Evolutionary conservation across 306 rosid genomes (phyloP).

Genomic region (Vicia villosa): DNA sequence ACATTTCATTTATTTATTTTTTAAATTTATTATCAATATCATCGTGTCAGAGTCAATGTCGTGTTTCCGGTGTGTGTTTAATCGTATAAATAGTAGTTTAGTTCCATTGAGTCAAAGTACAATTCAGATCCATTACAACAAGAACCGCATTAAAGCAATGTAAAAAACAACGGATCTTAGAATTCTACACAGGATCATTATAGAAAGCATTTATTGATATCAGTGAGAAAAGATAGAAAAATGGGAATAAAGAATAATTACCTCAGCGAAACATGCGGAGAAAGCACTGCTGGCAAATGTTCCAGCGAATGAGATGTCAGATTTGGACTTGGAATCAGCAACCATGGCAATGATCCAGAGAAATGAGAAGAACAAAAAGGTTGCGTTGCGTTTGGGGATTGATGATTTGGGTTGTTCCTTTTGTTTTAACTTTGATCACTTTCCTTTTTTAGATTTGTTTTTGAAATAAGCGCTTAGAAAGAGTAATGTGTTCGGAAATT

Average conservation of each 20-base stretch:
- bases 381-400: background rate
- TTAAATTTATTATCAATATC: no score
- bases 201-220: no score
- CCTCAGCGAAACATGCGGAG: slow-evolving; percentile 83
- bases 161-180: background rate
- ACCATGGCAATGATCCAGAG: slow-evolving; percentile 46
- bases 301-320: slow-evolving; percentile 65
- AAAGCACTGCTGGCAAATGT: slow-evolving; percentile 71
- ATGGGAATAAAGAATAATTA: background rate
- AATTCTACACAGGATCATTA: slow-evolving; percentile 16
- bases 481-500: background rate
- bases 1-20: no score
- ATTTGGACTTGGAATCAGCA: slow-evolving; percentile 58
- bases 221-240: background rate
- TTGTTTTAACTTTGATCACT: background rate
- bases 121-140: background rate
- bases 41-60: no score
- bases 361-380: background rate
- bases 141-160: background rate
- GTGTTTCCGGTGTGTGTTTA: no score
- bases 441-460: background rate
- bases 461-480: background rate
- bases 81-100: background rate
- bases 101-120: background rate
- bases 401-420: background rate